phyloP scores from a whole-genome alignment of 768 basidiomycete species.

The Mycena crocata region DNA sequence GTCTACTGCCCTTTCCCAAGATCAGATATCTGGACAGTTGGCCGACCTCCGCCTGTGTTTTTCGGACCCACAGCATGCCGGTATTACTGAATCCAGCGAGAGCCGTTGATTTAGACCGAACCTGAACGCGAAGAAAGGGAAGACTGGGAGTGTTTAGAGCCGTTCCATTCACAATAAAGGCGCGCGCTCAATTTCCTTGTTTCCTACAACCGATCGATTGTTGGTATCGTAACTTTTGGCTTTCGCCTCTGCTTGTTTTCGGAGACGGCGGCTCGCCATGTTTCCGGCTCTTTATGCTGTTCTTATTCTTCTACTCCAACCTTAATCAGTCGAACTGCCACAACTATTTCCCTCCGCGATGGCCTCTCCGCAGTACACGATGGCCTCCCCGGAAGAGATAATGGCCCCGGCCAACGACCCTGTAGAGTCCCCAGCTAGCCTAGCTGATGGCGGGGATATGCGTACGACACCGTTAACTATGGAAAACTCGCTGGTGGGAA shows the following conservation, averaged over 20 bases:
- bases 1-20: not conserved
- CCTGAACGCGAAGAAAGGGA: not conserved
- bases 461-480: not conserved
- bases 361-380: conserved; percentile 3
- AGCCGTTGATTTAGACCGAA: not conserved
- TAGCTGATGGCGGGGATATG: not conserved
- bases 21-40: conserved; percentile 21
- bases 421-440: too few relatives aligned
- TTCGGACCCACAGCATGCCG: conserved; percentile 21
- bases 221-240: conserved; percentile 10
- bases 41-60: conserved; percentile 11
- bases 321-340: not conserved
- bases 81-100: conserved; percentile 6
- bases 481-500: conserved; percentile 19
- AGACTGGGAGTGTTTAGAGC: not conserved
- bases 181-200: not conserved
- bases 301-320: not conserved
- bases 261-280: not conserved
- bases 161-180: not conserved
- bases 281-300: conserved; percentile 2
- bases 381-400: too few relatives aligned
- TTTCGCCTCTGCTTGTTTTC: conserved; percentile 9
- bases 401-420: too few relatives aligned
- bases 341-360: not conserved
- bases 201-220: conserved; percentile 1